Conservation (phyloP, 768 basidiomycete genomes). For the Rhodosporidiobolus sp. region DNA sequence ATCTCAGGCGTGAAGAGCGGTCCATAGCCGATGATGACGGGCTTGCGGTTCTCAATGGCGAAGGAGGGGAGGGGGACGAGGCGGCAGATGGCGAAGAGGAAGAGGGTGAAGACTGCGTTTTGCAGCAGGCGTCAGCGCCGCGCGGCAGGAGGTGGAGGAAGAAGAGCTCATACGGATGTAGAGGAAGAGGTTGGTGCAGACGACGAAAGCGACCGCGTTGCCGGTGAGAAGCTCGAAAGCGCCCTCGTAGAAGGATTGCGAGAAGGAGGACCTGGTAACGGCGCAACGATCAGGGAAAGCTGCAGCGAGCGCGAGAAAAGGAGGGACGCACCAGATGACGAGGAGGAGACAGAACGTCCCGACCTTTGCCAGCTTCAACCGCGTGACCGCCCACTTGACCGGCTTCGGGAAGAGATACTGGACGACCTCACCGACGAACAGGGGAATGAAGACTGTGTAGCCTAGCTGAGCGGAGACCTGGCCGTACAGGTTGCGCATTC, state of each 20-base stretch:
- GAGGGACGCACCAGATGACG: constrained; percentile 43
- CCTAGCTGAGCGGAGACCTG: constrained; percentile 45
- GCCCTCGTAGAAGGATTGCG: constrained; percentile 41
- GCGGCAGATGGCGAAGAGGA: constrained; percentile 29
- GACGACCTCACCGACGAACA: constrained; percentile 46
- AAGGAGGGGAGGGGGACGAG: neutral
- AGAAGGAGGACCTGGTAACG: constrained; percentile 40
- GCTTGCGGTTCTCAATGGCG: neutral
- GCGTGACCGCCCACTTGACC: constrained; percentile 37
- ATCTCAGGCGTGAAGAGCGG: constrained; percentile 16
- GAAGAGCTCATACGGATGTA: neutral
- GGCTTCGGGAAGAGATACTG: constrained; percentile 42
- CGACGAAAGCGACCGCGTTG: constrained; percentile 26
- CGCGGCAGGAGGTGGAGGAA: neutral
- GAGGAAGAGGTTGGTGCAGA: constrained; percentile 15
- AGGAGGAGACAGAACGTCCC: constrained; percentile 43
- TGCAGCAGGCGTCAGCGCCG: no score
- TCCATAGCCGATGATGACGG: neutral
- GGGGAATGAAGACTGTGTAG: constrained; percentile 44
- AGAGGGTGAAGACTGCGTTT: neutral
- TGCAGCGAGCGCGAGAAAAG: constrained; percentile 3
- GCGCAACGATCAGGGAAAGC: neutral
- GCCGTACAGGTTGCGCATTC: constrained; percentile 39
- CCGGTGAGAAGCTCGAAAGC: constrained; percentile 43
- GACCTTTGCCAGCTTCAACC: constrained; percentile 43